Evolutionary conservation across 164 flowering plant species (phyloP).

Genomic region (Vitis rotundifolia): DNA sequence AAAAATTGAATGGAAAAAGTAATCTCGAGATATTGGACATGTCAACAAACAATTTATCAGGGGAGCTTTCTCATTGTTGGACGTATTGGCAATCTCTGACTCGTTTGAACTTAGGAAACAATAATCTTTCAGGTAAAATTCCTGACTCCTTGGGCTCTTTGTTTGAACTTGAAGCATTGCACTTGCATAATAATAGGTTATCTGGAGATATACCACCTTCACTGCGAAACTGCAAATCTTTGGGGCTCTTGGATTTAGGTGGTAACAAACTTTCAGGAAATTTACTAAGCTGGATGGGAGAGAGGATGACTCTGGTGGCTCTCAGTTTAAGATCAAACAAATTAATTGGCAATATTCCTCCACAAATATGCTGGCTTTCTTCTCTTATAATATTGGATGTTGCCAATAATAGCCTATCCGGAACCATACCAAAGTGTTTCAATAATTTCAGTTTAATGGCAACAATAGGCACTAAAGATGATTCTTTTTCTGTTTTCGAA

Average conservation of each 20-base stretch:
- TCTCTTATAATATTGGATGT: too few relatives aligned
- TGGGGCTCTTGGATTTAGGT: background rate
- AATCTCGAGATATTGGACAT: background rate
- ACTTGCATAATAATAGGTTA: background rate
- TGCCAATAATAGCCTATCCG: too few relatives aligned
- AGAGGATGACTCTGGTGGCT: background rate
- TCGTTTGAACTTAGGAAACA: background rate
- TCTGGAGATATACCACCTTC: background rate
- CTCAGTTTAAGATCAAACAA: background rate
- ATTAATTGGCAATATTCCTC: background rate
- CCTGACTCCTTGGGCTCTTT: background rate
- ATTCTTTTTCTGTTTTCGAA: too few relatives aligned
- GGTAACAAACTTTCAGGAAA: background rate
- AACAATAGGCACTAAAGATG: too few relatives aligned
- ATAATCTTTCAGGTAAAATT: background rate
- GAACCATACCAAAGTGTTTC: too few relatives aligned
- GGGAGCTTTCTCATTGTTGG: background rate
- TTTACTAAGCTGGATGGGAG: background rate
- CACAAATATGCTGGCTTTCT: too few relatives aligned
- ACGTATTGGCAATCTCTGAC: background rate
- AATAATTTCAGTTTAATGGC: too few relatives aligned
- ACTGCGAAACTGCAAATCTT: background rate
- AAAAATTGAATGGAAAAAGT: background rate
- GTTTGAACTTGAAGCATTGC: background rate
- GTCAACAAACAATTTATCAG: background rate